Base-by-base conservation (phyloP, 2,329 filamentous ascomycete genomes). In the Furcasterigmium sp. region DNA sequence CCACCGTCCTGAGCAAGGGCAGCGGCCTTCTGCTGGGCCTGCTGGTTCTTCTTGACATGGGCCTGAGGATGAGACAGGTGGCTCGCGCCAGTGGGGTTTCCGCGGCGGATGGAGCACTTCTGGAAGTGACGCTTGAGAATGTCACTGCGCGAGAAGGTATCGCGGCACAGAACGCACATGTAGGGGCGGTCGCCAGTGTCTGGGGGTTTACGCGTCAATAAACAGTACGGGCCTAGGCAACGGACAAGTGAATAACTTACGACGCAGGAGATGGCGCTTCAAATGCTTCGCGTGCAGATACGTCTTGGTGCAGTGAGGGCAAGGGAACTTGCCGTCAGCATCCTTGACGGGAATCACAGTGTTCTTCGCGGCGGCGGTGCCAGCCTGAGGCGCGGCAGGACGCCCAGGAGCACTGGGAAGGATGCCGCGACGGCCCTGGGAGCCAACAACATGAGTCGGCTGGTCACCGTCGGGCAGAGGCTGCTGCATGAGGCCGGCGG, bases 101-200 rank as follows among this genome's bases (percentile, higher is more conserved):
- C 93, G 61, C 93, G 85, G 57, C 93, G 84, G 52, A 96, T 89
- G 30, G 93, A 96, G 72, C 93, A 98, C 74, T 98, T 98, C 67
- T 96, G 91, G 70, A 97, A 98, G 70, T 98, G 93, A 52, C 93
- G 88, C 76, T 98, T 98, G 58, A 98, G 73, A 53, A 98, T 97
- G 62, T 98, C 93, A 75, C 90, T 95, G 64, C 93, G 85, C 39
- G 89, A 95, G 69, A 98, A 98, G 26, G 91, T 97, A 67, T 97
- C 93, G 65, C 93, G 90, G 75, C 93, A 98, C 41, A 98, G 76
- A 53, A 95, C 88, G 70, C 93, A 98, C 82, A 94, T 94, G 72
- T 98, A 98, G 45, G 93, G 93, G 53, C 93, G 88, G 65, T 97
- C 91, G 59, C 93, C 93, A 49, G 93, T 97, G 72, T 98, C 91